Percentiles rank a stretch among this genome's conserved stretches.
phyloP scores from a whole-genome alignment of 306 rosid species.

The Quercus alba region DNA sequence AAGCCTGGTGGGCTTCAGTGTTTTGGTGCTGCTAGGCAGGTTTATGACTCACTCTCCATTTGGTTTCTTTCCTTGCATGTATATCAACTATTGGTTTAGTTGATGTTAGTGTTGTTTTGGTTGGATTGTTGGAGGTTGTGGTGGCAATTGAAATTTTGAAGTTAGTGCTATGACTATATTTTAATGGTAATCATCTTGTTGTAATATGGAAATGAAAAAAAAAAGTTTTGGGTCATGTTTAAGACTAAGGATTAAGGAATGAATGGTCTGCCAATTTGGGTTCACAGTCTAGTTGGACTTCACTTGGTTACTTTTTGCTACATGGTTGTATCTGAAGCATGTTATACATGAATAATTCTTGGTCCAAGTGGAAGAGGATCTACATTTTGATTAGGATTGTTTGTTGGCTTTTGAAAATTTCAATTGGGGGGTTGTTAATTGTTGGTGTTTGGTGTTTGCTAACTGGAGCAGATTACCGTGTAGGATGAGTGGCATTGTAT shows the following conservation, averaged over 20 bases:
- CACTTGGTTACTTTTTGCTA: background rate
- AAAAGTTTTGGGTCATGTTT: background rate
- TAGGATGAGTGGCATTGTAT: no score
- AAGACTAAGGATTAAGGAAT: no score
- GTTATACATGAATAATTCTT: background rate
- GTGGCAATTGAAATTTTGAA: background rate
- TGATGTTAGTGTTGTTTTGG: background rate
- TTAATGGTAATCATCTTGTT: background rate
- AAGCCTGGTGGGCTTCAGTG: conserved; percentile 65
- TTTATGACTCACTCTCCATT: background rate
- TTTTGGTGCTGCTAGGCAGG: conserved; percentile 93
- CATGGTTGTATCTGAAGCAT: background rate
- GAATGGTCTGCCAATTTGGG: background rate
- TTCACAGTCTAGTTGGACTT: background rate
- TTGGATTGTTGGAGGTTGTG: background rate
- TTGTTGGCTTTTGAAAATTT: background rate
- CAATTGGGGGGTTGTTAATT: background rate
- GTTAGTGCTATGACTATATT: background rate
- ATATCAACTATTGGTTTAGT: background rate
- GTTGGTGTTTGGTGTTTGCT: background rate
- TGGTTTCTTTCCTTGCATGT: background rate
- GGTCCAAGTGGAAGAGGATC: background rate
- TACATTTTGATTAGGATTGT: background rate
- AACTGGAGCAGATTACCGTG: background rate
- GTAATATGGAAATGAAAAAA: background rate